Percentiles rank a stretch among this genome's conserved stretches.
These are phyloP conservation scores for Tricholoma bakamatsutake DNA, from an alignment of 768 basidiomycete genomes.

Conservation along the genomic window DNA sequence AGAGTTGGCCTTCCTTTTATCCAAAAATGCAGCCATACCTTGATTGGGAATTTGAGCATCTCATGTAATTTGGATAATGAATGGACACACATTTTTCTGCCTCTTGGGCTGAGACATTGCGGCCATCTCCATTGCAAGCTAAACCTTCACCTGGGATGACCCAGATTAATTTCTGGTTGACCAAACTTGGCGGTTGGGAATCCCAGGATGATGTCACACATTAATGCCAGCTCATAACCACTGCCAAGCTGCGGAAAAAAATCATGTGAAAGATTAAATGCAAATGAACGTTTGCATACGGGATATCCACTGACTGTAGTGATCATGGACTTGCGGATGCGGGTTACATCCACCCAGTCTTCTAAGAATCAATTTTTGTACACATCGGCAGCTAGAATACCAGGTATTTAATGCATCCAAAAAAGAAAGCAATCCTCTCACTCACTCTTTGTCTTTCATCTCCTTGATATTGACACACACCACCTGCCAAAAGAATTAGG, in stretches of 20 bases:
- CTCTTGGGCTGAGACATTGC: constrained; percentile 72
- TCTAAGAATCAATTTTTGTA: constrained; percentile 83
- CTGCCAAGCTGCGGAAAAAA: constrained; percentile 71
- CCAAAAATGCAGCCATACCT: constrained; percentile 95
- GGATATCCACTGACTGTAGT: constrained; percentile 96
- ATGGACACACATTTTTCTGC: constrained; percentile 60
- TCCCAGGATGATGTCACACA: constrained; percentile 93
- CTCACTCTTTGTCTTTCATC: constrained; percentile 94
- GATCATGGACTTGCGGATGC: constrained; percentile 87
- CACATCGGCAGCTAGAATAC: constrained; percentile 65
- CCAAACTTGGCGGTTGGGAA: constrained; percentile 89
- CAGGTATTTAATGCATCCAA: background rate
- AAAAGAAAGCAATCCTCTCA: constrained; percentile 3
- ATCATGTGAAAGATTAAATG: background rate
- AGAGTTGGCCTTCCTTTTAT: constrained; percentile 88
- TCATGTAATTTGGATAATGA: constrained; percentile 6
- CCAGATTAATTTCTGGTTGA: constrained; percentile 94
- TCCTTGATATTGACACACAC: constrained; percentile 99
- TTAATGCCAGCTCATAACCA: constrained; percentile 93
- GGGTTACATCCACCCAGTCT: constrained; percentile 71
- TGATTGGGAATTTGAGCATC: background rate
- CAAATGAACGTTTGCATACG: constrained; percentile 37
- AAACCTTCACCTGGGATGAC: constrained; percentile 95
- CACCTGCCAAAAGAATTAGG: constrained; percentile 51
- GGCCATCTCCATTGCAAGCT: constrained; percentile 86